These are phyloP conservation scores for Telfairia occidentalis DNA, from an alignment of 331 rosid species.

Conservation along the genomic window DNA sequence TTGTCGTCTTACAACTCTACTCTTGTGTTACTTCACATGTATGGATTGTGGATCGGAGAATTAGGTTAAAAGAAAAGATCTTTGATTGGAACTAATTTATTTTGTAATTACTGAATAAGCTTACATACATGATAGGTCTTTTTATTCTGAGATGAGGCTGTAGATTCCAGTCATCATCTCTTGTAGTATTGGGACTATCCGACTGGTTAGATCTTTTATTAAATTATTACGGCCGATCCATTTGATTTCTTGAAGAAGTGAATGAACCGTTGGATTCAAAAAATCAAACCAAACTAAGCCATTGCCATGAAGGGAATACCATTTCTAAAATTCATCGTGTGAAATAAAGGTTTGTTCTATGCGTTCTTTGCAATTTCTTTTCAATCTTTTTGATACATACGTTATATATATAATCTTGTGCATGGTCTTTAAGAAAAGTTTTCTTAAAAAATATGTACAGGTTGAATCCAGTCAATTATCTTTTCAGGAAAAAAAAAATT, in stretches of 20 bases:
- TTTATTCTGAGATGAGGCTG: background rate
- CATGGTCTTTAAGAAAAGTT: no score
- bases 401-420: no score
- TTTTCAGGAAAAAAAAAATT: no score
- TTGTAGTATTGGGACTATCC: background rate
- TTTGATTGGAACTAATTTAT: conserved; percentile 23
- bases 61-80: conserved; percentile 22
- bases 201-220: background rate
- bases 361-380: background rate
- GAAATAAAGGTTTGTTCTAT: background rate
- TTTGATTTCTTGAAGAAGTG: background rate
- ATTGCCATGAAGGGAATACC: background rate
- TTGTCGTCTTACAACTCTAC: conserved; percentile 11
- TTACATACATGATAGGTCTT: background rate
- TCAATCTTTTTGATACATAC: no score
- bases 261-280: background rate
- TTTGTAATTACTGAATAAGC: conserved; percentile 32
- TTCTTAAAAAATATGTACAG: no score
- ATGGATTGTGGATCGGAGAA: conserved; percentile 34
- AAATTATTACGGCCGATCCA: background rate
- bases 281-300: background rate
- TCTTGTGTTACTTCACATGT: conserved; percentile 19
- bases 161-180: background rate
- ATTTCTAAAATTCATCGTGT: background rate
- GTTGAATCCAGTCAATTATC: no score